phyloP scores from a whole-genome alignment of 1,284 basidiomycete genomes.

The Apiotrichum domesticum region DNA sequence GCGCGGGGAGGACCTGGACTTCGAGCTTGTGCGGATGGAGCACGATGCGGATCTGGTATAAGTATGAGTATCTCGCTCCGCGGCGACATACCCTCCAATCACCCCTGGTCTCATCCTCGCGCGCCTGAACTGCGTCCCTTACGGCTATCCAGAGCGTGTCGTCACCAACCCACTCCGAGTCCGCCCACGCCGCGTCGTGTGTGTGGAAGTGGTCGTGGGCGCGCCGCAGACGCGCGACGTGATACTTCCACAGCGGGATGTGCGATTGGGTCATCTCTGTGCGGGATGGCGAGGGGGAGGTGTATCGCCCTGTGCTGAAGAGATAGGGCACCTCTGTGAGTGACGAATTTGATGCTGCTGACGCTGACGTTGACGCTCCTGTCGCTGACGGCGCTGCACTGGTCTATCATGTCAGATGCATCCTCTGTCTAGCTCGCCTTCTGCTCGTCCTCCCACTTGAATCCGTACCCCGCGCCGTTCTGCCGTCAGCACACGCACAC shows the following conservation, averaged over 20 bases:
- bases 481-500: conserved; percentile 16
- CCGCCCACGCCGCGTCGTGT: conserved; percentile 18
- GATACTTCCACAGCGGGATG: conserved; percentile 29
- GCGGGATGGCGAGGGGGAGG: conserved; percentile 10
- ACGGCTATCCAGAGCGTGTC: conserved; percentile 21
- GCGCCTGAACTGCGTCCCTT: conserved; percentile 10
- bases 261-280: conserved; percentile 3
- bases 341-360: not conserved
- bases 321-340: conserved; percentile 12
- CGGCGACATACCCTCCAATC: conserved; percentile 34
- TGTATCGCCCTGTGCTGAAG: conserved; percentile 40
- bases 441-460: conserved; percentile 28
- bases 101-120: conserved; percentile 11
- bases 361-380: not conserved
- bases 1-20: conserved; percentile 28
- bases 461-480: conserved; percentile 35
- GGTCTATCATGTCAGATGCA: conserved; percentile 10
- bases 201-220: conserved; percentile 29
- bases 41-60: conserved; percentile 25
- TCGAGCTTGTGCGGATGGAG: conserved; percentile 20
- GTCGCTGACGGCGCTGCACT: not conserved
- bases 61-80: not conserved
- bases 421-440: conserved; percentile 6
- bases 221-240: conserved; percentile 27
- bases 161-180: conserved; percentile 30